These are phyloP conservation scores for Mycena indigotica DNA, from an alignment of 768 basidiomycete species.

Conservation along the genomic window DNA sequence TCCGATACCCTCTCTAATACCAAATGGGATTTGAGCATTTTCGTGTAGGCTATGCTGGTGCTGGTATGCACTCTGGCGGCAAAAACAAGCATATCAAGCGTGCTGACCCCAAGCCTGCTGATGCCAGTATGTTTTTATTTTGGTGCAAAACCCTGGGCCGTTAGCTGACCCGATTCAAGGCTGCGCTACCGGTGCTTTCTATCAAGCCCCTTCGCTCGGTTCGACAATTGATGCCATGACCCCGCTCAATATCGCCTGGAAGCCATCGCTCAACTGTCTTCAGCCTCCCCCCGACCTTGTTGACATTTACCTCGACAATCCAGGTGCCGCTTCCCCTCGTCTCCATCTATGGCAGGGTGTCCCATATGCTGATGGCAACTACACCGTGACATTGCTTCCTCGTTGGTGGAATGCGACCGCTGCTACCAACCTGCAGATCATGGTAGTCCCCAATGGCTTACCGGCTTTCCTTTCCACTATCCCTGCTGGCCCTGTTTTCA, in stretches of 20 bases:
- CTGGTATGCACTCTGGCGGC: constrained; percentile 10
- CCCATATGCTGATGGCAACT: constrained; percentile 48
- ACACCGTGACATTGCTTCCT: constrained; percentile 53
- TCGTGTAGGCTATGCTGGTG: constrained; percentile 29
- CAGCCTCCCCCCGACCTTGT: constrained; percentile 39
- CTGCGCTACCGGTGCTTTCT: constrained; percentile 64
- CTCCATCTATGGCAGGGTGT: constrained; percentile 64
- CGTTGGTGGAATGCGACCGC: constrained; percentile 72
- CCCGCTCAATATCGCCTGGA: constrained; percentile 65
- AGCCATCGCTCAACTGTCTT: constrained; percentile 53
- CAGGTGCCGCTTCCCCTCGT: constrained; percentile 40
- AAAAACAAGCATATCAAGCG: constrained; percentile 27
- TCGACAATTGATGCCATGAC: constrained; percentile 47
- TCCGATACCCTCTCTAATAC: constrained; percentile 27
- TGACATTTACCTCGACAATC: constrained; percentile 72
- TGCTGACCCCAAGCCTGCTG: constrained; percentile 21
- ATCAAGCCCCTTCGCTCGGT: constrained; percentile 54
- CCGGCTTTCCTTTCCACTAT: constrained; percentile 54
- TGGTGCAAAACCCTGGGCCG: background rate
- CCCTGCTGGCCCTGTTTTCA: constrained; percentile 72
- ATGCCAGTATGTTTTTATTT: constrained; percentile 7
- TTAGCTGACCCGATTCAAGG: constrained; percentile 28
- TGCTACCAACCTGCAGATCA: constrained; percentile 54
- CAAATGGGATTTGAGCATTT: constrained; percentile 29
- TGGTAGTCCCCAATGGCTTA: constrained; percentile 53